phyloP scores from a whole-genome alignment of 805 yeast genomes.

The Kodamaea lidongshanica region DNA sequence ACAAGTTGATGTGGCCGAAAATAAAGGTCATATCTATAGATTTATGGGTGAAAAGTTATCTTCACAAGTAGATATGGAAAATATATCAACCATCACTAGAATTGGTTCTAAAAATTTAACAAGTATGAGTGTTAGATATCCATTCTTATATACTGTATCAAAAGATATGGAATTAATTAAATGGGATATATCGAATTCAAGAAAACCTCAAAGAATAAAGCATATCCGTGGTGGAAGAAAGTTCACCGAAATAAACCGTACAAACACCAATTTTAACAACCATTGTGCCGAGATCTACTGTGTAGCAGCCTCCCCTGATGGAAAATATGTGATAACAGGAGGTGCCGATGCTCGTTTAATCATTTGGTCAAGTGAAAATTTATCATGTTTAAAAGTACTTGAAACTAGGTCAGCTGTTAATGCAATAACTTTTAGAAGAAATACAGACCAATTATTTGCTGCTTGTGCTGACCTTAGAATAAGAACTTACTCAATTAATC shows the following conservation, averaged over 20 bases:
- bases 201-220: constrained; percentile 60
- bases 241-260: constrained; percentile 28
- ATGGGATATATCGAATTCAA: constrained; percentile 54
- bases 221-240: constrained; percentile 59
- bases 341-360: constrained; percentile 76
- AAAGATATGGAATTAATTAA: constrained; percentile 77
- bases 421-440: constrained; percentile 70
- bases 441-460: constrained; percentile 79
- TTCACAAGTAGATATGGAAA: constrained; percentile 30
- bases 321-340: constrained; percentile 85
- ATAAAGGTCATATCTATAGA: constrained; percentile 76
- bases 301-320: constrained; percentile 82
- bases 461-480: constrained; percentile 90
- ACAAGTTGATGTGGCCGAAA: constrained; percentile 84
- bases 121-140: constrained; percentile 48
- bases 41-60: constrained; percentile 49
- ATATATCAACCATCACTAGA: constrained; percentile 41
- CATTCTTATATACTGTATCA: constrained; percentile 69
- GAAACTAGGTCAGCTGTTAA: constrained; percentile 72
- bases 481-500: constrained; percentile 79
- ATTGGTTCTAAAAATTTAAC: constrained; percentile 59
- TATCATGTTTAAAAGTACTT: constrained; percentile 70
- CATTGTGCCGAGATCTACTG: constrained; percentile 73
- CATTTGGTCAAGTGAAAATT: constrained; percentile 78
- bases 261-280: constrained; percentile 52